Evolutionary conservation across 202 grass and related monocot species (phyloP).

Genomic region (Zizania palustris): DNA sequence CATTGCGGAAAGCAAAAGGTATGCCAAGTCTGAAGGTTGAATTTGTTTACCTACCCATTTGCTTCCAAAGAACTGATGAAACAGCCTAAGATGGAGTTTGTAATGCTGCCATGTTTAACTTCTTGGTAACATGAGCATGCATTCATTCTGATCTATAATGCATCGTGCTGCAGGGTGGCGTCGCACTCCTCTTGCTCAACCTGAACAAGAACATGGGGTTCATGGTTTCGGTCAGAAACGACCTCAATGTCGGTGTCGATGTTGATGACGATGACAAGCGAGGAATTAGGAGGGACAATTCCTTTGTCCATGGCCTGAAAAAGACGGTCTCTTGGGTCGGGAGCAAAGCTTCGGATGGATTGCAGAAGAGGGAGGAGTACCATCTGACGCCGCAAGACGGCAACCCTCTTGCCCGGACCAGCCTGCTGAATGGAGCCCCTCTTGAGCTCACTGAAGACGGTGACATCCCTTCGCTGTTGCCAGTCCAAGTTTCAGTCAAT

Average conservation of each 20-base stretch:
- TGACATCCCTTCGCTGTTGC: slow-evolving; percentile 62
- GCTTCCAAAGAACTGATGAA: not conserved
- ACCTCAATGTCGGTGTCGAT: slow-evolving; percentile 67
- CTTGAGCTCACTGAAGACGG: slow-evolving; percentile 68
- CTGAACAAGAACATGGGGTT: slow-evolving; percentile 67
- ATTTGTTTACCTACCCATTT: slow-evolving; percentile 8
- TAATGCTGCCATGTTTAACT: not conserved
- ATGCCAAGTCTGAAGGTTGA: not conserved
- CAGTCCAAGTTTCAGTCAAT: slow-evolving; percentile 60
- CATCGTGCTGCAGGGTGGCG: slow-evolving; percentile 53
- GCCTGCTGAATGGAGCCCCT: slow-evolving; percentile 80
- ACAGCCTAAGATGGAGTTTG: not conserved
- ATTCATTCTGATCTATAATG: not conserved
- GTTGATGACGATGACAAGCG: slow-evolving; percentile 51
- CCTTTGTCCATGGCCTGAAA: slow-evolving; percentile 68
- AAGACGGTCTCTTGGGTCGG: slow-evolving; percentile 86
- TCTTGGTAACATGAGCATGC: not conserved
- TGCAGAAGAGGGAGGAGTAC: slow-evolving; percentile 82
- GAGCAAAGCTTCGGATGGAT: slow-evolving; percentile 74
- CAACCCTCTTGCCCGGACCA: slow-evolving; percentile 59
- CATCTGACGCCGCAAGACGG: slow-evolving; percentile 62
- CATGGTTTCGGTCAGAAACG: slow-evolving; percentile 81
- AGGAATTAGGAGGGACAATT: slow-evolving; percentile 61
- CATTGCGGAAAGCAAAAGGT: slow-evolving; percentile 91
- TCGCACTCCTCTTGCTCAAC: slow-evolving; percentile 88